These are phyloP conservation scores for Karstenula rhodostoma DNA, from an alignment of 2,329 filamentous ascomycete genomes.

Conservation along the genomic window DNA sequence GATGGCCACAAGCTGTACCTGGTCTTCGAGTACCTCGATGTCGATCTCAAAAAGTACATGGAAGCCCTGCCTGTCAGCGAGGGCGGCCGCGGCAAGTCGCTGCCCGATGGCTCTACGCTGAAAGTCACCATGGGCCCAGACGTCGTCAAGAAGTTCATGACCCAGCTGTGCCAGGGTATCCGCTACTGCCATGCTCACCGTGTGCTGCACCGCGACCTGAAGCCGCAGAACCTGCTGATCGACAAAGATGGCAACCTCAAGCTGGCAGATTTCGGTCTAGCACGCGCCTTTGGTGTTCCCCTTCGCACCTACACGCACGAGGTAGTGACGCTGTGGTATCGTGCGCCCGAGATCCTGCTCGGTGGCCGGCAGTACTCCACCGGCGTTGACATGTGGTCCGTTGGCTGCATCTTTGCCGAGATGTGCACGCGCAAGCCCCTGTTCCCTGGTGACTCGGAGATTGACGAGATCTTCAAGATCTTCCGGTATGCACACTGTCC, in stretches of 20 bases:
- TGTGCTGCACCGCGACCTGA: slow-evolving; percentile 85
- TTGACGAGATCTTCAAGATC: slow-evolving; percentile 94
- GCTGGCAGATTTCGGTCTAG: slow-evolving; percentile 88
- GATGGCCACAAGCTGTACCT: slow-evolving; percentile 95
- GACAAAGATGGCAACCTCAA: slow-evolving; percentile 88
- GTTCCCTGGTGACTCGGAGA: slow-evolving; percentile 91
- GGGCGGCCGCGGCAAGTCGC: slow-evolving; percentile 82
- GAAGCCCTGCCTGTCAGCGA: slow-evolving; percentile 85
- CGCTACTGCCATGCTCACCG: slow-evolving; percentile 90
- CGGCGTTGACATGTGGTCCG: slow-evolving; percentile 95
- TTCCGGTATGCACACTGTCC: slow-evolving; percentile 70
- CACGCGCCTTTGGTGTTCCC: slow-evolving; percentile 89
- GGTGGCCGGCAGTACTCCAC: slow-evolving; percentile 93
- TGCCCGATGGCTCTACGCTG: slow-evolving; percentile 77
- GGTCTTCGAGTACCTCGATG: slow-evolving; percentile 89
- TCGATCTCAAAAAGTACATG: slow-evolving; percentile 97
- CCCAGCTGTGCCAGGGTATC: slow-evolving; percentile 83
- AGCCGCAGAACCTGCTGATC: slow-evolving; percentile 90
- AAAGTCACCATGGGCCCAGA: slow-evolving; percentile 71
- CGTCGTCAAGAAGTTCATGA: slow-evolving; percentile 94
- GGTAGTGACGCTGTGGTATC: slow-evolving; percentile 94
- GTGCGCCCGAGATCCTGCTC: slow-evolving; percentile 87
- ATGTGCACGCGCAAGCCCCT: slow-evolving; percentile 95
- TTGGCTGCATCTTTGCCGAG: slow-evolving; percentile 93
- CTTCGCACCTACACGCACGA: slow-evolving; percentile 93